These are phyloP conservation scores for Beauveria sp. DNA, from an alignment of 2,329 filamentous ascomycete species.

Conservation along the genomic window DNA sequence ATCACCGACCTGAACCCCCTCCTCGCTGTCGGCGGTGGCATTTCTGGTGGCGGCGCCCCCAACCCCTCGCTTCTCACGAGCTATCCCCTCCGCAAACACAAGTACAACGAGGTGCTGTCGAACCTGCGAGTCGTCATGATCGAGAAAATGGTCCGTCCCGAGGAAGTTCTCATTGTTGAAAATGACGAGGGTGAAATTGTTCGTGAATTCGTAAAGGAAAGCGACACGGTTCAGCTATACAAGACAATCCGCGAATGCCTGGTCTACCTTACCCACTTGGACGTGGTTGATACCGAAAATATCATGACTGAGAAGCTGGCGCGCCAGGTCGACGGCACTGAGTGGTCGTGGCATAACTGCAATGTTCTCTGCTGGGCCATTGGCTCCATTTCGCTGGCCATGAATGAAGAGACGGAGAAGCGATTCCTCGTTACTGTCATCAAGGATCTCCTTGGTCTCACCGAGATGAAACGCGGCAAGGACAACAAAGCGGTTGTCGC, in stretches of 20 bases:
- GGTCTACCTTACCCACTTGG: slow-evolving; percentile 93
- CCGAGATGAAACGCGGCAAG: slow-evolving; percentile 98
- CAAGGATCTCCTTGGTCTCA: slow-evolving; percentile 92
- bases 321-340: slow-evolving; percentile 85
- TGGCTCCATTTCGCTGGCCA: slow-evolving; percentile 93
- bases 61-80: slow-evolving; percentile 80
- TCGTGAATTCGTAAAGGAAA: slow-evolving; percentile 98
- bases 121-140: slow-evolving; percentile 98
- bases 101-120: slow-evolving; percentile 88
- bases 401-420: slow-evolving; percentile 99
- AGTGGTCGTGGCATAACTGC: slow-evolving; percentile 99
- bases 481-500: slow-evolving; percentile 99
- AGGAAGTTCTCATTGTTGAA: slow-evolving; percentile 98
- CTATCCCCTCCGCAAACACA: slow-evolving; percentile 94
- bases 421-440: slow-evolving; percentile 97
- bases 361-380: slow-evolving; percentile 99
- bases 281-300: slow-evolving; percentile 93
- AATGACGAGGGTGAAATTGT: slow-evolving; percentile 99
- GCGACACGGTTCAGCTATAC: slow-evolving; percentile 97
- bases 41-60: slow-evolving; percentile 74
- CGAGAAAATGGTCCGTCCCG: slow-evolving; percentile 97
- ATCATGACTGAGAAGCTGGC: slow-evolving; percentile 99
- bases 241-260: slow-evolving; percentile 97
- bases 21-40: slow-evolving; percentile 64
- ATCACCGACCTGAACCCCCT: slow-evolving; percentile 90